Evolutionary conservation across 805 yeast species (phyloP), one percentile per base, ranked within the genome.

Genomic region (Groenewaldozyma salmanticensis): DNA sequence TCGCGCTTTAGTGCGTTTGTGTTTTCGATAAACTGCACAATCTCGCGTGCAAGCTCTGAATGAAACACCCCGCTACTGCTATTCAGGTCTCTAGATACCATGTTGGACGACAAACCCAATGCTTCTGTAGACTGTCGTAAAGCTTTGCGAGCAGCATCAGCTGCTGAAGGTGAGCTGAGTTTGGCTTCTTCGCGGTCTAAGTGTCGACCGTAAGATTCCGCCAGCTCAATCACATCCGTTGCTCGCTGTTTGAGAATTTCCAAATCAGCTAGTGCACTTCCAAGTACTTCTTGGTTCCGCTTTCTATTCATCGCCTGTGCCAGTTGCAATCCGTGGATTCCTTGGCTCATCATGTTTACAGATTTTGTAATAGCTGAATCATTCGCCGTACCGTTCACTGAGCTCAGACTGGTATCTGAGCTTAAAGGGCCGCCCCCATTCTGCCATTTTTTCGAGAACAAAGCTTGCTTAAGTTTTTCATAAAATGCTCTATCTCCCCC

Each of bases 201-300:
- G 27, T 58, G 50, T 31, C 50, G 44, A 5, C 62, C 63, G 43
- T 63, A 56, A 3, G 58, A 51, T 37, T 61, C 59, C 18, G 72
- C 79, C 21, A 87, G 58, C 29, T 66, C 61, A 18, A 80, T 72
- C 38, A 88, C 70, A 44, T 86, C 88, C 48, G 74, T 74, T 2
- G 88, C 94, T 50, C 82, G 74, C n/a, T 75, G 69, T 79, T 84
- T 79, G 39, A 87, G 64, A 34, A 79, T 78, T 46, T 81, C 79
- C 35, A 88, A 62, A 58, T 86, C 96, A 33, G 77, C 79, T 31
- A 88, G 61, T 0, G 96, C 86, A 33, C 71, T 71, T 27, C 73
- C 72, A 42, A 88, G 62, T 1, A 87, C 67, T 15, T 67, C 55
- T 37, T 80, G 80, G 50, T 79, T 81, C 35, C 72, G 72, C 40